Percentiles rank a stretch among this genome's conserved stretches.
Evolutionary conservation across 805 yeast genomes (phyloP).

Genomic region (Candida gorgasii): DNA sequence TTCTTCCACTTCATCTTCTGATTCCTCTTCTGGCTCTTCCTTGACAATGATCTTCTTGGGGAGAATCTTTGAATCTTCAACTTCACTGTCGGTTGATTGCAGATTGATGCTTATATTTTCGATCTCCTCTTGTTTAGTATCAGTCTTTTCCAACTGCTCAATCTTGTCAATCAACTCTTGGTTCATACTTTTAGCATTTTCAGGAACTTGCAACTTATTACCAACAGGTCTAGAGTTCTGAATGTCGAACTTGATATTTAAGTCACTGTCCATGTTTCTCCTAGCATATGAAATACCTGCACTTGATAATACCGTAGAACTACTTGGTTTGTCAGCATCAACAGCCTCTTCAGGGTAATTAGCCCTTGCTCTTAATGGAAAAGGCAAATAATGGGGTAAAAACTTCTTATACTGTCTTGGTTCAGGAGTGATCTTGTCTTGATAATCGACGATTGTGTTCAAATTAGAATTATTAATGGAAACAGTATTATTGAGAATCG

Average conservation of each 20-base stretch:
- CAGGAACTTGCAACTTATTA: conserved; percentile 22
- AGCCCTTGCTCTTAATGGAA: conserved; percentile 13
- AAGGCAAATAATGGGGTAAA: conserved; percentile 37
- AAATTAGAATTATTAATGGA: neutral
- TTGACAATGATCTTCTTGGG: neutral
- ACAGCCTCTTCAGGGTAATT: conserved; percentile 15
- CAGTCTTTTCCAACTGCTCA: neutral
- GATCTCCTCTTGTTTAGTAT: conserved; percentile 1
- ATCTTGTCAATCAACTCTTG: conserved; percentile 15
- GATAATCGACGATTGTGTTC: conserved; percentile 1
- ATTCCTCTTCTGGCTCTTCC: neutral
- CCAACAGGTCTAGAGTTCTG: conserved; percentile 31
- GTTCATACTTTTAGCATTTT: conserved; percentile 26
- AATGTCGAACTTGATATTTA: conserved; percentile 30
- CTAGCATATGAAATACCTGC: conserved; percentile 21
- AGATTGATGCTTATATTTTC: conserved; percentile 4
- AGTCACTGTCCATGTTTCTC: conserved; percentile 31
- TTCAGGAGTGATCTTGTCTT: neutral
- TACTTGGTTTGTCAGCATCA: conserved; percentile 15
- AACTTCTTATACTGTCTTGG: conserved; percentile 19
- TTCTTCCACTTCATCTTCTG: conserved; percentile 6
- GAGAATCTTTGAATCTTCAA: conserved; percentile 1
- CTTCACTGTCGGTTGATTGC: conserved; percentile 11
- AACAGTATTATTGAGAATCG: neutral
- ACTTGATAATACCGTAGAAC: conserved; percentile 13